Evolutionary conservation across 129 eudicot genomes (phyloP).

Genomic region (Chrysanthemum makinoi): DNA sequence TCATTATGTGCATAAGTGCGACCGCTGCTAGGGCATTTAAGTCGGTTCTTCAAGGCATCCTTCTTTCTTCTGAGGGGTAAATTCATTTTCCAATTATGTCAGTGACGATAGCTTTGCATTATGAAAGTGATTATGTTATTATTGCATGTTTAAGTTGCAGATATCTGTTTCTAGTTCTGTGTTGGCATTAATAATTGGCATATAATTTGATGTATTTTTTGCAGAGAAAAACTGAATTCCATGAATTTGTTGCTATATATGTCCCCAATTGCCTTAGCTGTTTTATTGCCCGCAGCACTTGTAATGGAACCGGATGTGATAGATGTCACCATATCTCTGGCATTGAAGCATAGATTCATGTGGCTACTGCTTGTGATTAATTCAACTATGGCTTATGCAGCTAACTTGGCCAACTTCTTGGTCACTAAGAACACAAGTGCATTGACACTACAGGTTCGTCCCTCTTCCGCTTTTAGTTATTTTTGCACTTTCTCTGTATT

Average conservation of each 20-base stretch:
- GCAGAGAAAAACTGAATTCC: conserved; percentile 96
- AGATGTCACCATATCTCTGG: conserved; percentile 59
- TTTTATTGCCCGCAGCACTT: conserved; percentile 77
- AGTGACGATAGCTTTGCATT: too few species aligned
- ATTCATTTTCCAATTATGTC: background rate
- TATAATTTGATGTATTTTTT: conserved; percentile 3
- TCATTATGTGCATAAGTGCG: conserved; percentile 93
- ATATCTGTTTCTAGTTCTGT: background rate
- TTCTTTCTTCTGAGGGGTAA: conserved; percentile 93
- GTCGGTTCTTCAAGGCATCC: conserved; percentile 95
- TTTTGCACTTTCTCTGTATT: too few species aligned
- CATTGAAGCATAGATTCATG: conserved; percentile 62
- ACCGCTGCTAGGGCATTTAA: conserved; percentile 98
- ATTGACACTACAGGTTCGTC: conserved; percentile 88
- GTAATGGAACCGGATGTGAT: conserved; percentile 90
- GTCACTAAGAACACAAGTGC: conserved; percentile 99
- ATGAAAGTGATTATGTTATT: background rate
- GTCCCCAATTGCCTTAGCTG: conserved; percentile 87
- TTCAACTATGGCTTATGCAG: conserved; percentile 89
- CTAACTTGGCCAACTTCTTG: conserved; percentile 90
- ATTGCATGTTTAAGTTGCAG: background rate
- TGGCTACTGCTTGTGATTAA: conserved; percentile 65
- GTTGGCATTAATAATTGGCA: background rate
- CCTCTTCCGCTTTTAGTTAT: background rate
- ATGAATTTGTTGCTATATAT: conserved; percentile 95